phyloP scores from a whole-genome alignment of 2,329 filamentous ascomycete genomes.

The Trichoderma sp. region DNA sequence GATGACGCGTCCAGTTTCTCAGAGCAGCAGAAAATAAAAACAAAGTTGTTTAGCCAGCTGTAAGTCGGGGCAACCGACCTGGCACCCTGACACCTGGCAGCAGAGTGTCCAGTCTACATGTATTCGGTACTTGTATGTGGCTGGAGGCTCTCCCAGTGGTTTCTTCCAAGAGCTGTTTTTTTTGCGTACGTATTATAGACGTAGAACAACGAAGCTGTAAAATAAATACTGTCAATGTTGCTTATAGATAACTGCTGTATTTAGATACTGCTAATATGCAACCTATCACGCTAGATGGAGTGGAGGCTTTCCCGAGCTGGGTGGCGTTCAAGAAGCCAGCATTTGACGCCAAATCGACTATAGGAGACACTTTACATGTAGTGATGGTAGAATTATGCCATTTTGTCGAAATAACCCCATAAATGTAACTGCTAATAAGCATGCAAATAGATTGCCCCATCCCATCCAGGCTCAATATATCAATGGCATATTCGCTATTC shows the following conservation, averaged over 20 bases:
- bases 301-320: not conserved
- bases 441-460: not conserved
- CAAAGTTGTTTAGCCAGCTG: not conserved
- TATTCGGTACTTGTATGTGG: not conserved
- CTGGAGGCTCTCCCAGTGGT: not conserved
- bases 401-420: not conserved
- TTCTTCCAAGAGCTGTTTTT: not conserved
- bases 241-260: not conserved
- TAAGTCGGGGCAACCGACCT: not conserved
- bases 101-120: not conserved
- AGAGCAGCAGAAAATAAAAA: not conserved
- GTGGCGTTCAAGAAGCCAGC: not conserved
- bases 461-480: not conserved
- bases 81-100: not conserved
- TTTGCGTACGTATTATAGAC: not conserved
- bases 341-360: not conserved
- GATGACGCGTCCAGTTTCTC: not conserved
- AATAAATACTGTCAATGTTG: not conserved
- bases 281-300: not conserved
- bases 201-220: not conserved
- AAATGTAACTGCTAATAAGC: not conserved
- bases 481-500: not conserved
- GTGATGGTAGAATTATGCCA: not conserved
- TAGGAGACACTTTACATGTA: not conserved
- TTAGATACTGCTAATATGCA: not conserved